These are phyloP conservation scores for Fusarium hostae DNA, from an alignment of 2,329 filamentous ascomycete species.

Conservation along the genomic window DNA sequence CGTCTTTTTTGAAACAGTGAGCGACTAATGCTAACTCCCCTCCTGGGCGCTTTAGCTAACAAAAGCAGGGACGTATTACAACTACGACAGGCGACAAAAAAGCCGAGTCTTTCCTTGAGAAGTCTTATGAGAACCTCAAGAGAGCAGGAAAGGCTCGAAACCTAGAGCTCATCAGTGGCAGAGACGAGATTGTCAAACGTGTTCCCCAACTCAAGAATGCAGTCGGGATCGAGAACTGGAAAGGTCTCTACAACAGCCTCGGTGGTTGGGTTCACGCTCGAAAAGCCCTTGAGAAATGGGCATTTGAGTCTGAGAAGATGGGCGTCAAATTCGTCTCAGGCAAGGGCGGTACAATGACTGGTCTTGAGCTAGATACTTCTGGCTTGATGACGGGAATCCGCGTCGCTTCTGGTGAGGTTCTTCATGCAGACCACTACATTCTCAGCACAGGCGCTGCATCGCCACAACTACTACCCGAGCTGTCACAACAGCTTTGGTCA, in stretches of 20 bases:
- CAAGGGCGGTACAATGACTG: accelerated
- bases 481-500: neutral
- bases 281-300: slow-evolving; percentile 14
- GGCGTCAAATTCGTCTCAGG: neutral
- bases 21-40: too few species aligned
- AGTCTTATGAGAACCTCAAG: neutral
- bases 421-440: neutral
- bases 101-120: neutral
- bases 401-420: neutral
- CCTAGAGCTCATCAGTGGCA: neutral
- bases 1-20: neutral
- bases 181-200: neutral
- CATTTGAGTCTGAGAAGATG: neutral
- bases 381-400: neutral
- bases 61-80: neutral
- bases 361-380: neutral
- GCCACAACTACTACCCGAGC: neutral
- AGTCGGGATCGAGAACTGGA: neutral
- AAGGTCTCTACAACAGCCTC: slow-evolving; percentile 3
- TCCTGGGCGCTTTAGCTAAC: too few species aligned
- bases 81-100: neutral
- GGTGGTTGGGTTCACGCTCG: slow-evolving; percentile 7
- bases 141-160: neutral
- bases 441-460: slow-evolving; percentile 6
- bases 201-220: slow-evolving; percentile 1